These are phyloP conservation scores for Pseudogymnoascus sp. DNA, from an alignment of 2,329 filamentous ascomycete species.

Conservation along the genomic window DNA sequence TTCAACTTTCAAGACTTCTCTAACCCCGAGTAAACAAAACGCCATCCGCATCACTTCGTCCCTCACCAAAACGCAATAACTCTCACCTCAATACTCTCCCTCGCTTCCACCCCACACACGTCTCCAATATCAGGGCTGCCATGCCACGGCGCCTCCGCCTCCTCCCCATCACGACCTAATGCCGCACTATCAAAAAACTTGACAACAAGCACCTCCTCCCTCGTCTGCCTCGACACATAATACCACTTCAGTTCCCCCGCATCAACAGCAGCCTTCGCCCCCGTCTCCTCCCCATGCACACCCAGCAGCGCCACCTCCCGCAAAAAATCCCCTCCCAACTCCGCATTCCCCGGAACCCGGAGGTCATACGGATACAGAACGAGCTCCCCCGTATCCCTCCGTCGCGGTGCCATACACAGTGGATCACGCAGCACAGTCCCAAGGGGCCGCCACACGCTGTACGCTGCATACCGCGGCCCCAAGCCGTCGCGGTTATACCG, in stretches of 20 bases:
- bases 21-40: neutral
- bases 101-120: neutral
- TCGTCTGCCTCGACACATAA: slow-evolving; percentile 5
- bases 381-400: neutral
- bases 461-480: neutral
- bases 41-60: neutral
- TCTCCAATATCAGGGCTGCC: neutral
- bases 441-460: neutral
- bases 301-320: neutral
- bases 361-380: neutral
- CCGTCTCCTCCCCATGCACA: neutral
- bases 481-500: neutral
- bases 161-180: neutral
- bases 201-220: neutral
- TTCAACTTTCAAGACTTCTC: neutral
- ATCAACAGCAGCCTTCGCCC: neutral
- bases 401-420: neutral
- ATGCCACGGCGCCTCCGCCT: neutral
- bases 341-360: neutral
- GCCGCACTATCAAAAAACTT: slow-evolving; percentile 9
- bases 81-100: slow-evolving; percentile 8
- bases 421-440: neutral
- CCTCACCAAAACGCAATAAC: slow-evolving; percentile 10
- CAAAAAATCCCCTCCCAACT: slow-evolving; percentile 6
- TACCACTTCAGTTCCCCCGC: neutral